Base-by-base conservation (phyloP, 257 asterid species). In the Solanum virginianum region DNA sequence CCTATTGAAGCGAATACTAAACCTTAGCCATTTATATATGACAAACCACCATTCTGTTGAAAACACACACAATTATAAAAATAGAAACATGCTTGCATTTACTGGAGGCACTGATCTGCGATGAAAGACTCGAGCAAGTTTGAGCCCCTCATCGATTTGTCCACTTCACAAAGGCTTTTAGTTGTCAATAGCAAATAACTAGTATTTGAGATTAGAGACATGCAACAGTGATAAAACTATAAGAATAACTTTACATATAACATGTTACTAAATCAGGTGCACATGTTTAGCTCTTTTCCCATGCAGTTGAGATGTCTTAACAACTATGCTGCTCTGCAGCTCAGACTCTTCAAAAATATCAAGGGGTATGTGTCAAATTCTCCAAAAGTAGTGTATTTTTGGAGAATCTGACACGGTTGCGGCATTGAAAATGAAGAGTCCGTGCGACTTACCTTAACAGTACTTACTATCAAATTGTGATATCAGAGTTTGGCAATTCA, bases 1-100 rank as follows among this genome's bases (percentile, higher is more conserved):
- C 98, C 98, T 93, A 93, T 26, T 82, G 59, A 72, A 81, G 87
- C 32, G 47, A 26, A 56, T 65, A 87, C 55, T 49, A 81, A 81
- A 36, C 49, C 8, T 69, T 69, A 69, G 51, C 77, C 22, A 32
- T 66, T 57, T 68, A 32, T 51, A 43, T 43, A 43, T 65, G 17
- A 68, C 47, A 68, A 68, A 68, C 13, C 22, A 32, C 13, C 12
- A 9, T 36, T 69, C 24, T 69, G 22, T 68, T 22, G 8, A 14
- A 17, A 68, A 1, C n/a, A 68, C 15, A 68, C n/a, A 66, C 22
- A 66, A 8, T 17, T 8, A 32, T 16, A 7, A 8, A 15, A 29
- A 15, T 15, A 7, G 43, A 66, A 66, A 66, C 7, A 14, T 66
- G 4, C 20, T 24, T 65, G 57, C 57, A 13, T 65, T 66, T 29